A percentile compares a stretch with the other conserved stretches of the same genome.
Evolutionary conservation across 225 moss, liverwort and hornwort genomes (phyloP).

Genomic region (Bryoerythrophyllum caledonicum): DNA sequence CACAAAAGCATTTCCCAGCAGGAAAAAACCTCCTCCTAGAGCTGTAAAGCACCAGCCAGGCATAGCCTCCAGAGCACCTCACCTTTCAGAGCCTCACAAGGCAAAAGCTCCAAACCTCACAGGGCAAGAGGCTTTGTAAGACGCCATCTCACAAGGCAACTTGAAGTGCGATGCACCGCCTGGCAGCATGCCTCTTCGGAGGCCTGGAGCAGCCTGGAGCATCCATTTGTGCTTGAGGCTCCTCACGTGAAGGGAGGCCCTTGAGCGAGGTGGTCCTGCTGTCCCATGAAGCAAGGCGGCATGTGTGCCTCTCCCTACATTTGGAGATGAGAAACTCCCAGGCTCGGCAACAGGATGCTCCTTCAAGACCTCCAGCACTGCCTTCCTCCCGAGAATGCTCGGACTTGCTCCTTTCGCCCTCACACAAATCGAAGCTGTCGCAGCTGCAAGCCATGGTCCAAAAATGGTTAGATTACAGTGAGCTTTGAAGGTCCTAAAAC

Average conservation of each 20-base stretch:
- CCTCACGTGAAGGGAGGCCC: constrained; percentile 18
- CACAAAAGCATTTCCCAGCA: constrained; percentile 1
- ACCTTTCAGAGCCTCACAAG: not conserved
- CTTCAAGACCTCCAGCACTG: constrained; percentile 68
- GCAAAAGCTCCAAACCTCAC: constrained; percentile 31
- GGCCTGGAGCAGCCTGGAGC: not conserved
- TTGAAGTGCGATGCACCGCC: constrained; percentile 21
- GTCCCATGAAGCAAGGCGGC: constrained; percentile 22
- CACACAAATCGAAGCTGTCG: constrained; percentile 80
- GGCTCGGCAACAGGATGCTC: constrained; percentile 40
- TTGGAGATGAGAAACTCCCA: constrained; percentile 24
- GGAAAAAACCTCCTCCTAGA: constrained; percentile 13
- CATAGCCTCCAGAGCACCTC: not conserved
- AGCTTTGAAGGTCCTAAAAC: too few relatives aligned
- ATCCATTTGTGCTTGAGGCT: not conserved
- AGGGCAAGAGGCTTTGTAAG: constrained; percentile 9
- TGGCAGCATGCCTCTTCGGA: not conserved
- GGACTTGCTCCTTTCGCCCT: constrained; percentile 80
- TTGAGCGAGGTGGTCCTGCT: constrained; percentile 25
- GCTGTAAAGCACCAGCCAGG: not conserved
- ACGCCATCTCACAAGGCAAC: constrained; percentile 12
- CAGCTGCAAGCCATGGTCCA: constrained; percentile 51
- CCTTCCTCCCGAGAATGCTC: constrained; percentile 80
- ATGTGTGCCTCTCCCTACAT: constrained; percentile 25
- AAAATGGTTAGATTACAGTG: too few relatives aligned